A percentile compares a stretch with the other conserved stretches of the same genome.
These are phyloP conservation scores for Tolypocladium tundrense DNA, from an alignment of 2,329 filamentous ascomycete genomes.

Conservation along the genomic window DNA sequence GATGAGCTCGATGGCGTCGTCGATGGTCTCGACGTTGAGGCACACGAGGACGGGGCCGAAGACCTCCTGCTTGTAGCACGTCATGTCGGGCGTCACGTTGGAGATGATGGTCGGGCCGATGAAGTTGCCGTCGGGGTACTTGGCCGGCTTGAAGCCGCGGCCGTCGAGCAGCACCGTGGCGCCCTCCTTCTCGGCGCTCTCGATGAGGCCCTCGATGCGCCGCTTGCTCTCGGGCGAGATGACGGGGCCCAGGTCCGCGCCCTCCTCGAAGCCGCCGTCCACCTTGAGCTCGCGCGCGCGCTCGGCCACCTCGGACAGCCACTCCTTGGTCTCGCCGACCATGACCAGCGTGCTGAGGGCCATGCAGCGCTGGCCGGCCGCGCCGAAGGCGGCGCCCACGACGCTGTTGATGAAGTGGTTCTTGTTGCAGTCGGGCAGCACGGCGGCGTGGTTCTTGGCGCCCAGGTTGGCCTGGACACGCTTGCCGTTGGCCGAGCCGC, in stretches of 20 bases:
- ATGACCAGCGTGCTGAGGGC: constrained; percentile 74
- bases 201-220: constrained; percentile 67
- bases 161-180: constrained; percentile 77
- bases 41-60: constrained; percentile 79
- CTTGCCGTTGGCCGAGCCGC: constrained; percentile 76
- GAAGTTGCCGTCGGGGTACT: constrained; percentile 82
- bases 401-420: constrained; percentile 82
- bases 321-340: constrained; percentile 76
- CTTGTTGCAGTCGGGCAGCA: constrained; percentile 81
- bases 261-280: constrained; percentile 72
- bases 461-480: constrained; percentile 81
- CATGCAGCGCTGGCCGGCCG: constrained; percentile 81
- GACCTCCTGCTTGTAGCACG: constrained; percentile 77
- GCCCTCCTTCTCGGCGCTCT: constrained; percentile 68
- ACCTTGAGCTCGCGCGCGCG: constrained; percentile 63
- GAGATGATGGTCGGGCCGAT: constrained; percentile 74
- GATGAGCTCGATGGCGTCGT: constrained; percentile 72
- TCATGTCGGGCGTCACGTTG: constrained; percentile 71
- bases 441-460: constrained; percentile 80
- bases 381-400: constrained; percentile 73
- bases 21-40: constrained; percentile 66
- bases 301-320: constrained; percentile 69
- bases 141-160: constrained; percentile 60
- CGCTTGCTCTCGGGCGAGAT: constrained; percentile 71
- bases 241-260: constrained; percentile 71